Conservation (phyloP, 257 asterid species). For the Solanum tarijense region DNA sequence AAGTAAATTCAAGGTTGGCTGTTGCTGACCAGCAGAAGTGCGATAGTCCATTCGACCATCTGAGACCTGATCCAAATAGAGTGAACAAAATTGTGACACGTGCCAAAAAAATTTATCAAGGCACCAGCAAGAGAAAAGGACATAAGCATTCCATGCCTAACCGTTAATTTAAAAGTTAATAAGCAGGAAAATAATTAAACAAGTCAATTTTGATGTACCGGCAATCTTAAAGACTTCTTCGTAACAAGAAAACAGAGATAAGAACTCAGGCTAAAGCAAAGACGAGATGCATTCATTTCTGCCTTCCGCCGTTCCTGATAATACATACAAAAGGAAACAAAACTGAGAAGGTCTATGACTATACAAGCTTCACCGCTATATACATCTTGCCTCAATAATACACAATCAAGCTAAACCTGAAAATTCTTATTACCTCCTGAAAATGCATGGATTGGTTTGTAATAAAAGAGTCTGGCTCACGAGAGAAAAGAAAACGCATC, state of each 20-base stretch:
- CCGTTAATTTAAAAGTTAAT: not conserved
- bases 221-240: conserved; percentile 67
- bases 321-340: conserved; percentile 5
- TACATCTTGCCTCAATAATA: not conserved
- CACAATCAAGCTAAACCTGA: not conserved
- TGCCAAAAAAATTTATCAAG: not conserved
- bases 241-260: conserved; percentile 78
- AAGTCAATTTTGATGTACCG: conserved; percentile 30
- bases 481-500: conserved; percentile 64
- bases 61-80: conserved; percentile 43
- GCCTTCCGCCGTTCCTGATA: conserved; percentile 57
- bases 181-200: not conserved
- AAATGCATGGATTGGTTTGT: conserved; percentile 32
- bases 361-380: not conserved
- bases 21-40: conserved; percentile 50
- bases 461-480: conserved; percentile 46
- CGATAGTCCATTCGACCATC: conserved; percentile 41
- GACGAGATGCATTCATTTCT: conserved; percentile 54
- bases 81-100: not conserved
- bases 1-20: conserved; percentile 61
- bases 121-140: not conserved
- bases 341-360: not conserved
- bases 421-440: conserved; percentile 42
- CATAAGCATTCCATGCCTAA: not conserved
- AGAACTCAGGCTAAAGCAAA: conserved; percentile 89